These are phyloP conservation scores for Malassezia japonica DNA, from an alignment of 1,284 basidiomycete species.

Conservation along the genomic window DNA sequence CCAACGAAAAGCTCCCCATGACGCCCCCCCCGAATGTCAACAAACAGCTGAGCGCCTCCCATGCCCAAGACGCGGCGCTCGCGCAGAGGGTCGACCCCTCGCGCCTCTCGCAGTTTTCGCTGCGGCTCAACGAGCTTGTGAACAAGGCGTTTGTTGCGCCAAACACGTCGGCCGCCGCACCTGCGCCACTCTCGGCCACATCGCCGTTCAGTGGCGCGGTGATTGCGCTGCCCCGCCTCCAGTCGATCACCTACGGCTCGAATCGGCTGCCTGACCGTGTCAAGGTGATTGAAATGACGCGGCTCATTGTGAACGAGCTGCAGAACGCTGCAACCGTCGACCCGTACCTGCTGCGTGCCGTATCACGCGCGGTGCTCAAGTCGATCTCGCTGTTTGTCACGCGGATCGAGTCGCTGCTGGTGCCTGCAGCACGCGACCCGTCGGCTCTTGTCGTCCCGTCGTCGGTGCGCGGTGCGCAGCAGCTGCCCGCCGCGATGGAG, in stretches of 20 bases:
- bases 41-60: no score
- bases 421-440: constrained; percentile 30
- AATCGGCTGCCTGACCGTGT: constrained; percentile 34
- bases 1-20: neutral
- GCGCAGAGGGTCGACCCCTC: constrained; percentile 22
- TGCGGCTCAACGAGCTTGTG: constrained; percentile 41
- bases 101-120: constrained; percentile 39
- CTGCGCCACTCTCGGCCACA: neutral
- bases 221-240: constrained; percentile 23
- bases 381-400: constrained; percentile 43
- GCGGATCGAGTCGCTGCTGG: constrained; percentile 42
- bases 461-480: constrained; percentile 28
- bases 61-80: neutral
- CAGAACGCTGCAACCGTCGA: constrained; percentile 35
- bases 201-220: constrained; percentile 13
- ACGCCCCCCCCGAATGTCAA: neutral
- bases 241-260: constrained; percentile 32
- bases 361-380: constrained; percentile 41
- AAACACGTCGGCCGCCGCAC: neutral
- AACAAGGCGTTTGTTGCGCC: constrained; percentile 40
- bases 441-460: constrained; percentile 29
- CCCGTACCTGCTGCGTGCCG: constrained; percentile 42
- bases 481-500: constrained; percentile 37
- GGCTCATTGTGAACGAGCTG: constrained; percentile 36
- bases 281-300: constrained; percentile 37